These are phyloP conservation scores for Quercus lobata DNA, from an alignment of 331 rosid species.

Conservation along the genomic window DNA sequence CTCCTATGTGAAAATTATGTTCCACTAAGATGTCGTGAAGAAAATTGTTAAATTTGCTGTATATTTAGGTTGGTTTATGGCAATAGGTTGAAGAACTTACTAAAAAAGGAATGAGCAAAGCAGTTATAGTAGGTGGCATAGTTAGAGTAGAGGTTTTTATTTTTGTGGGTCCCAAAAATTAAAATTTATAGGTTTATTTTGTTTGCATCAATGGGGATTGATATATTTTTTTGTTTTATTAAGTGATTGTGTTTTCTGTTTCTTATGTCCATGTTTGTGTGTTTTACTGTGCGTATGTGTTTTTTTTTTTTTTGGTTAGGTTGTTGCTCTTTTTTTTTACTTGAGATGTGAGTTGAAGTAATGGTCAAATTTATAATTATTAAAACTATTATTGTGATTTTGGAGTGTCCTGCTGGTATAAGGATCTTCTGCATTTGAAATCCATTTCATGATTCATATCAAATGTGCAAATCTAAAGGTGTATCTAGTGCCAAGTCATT, in stretches of 20 bases:
- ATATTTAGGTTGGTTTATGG: neutral
- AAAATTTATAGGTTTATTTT: neutral
- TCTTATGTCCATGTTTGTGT: neutral
- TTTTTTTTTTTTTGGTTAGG: too few species aligned
- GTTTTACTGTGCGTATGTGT: too few species aligned
- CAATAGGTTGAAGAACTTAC: neutral
- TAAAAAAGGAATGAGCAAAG: neutral
- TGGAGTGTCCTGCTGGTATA: neutral
- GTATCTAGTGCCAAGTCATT: too few species aligned
- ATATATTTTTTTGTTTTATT: neutral
- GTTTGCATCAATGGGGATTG: neutral
- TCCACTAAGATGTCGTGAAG: too few species aligned
- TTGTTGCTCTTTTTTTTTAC: too few species aligned
- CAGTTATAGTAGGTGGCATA: neutral
- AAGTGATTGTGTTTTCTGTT: neutral
- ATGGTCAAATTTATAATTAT: too few species aligned
- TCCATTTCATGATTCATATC: too few species aligned
- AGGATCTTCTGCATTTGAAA: too few species aligned
- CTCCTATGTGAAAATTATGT: too few species aligned
- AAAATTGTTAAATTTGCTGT: too few species aligned
- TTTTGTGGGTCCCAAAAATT: slow-evolving; percentile 17
- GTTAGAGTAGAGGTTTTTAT: neutral
- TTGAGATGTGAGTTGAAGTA: too few species aligned
- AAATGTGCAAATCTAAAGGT: too few species aligned
- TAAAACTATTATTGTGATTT: neutral